Evolutionary conservation across 2,329 filamentous ascomycete species (phyloP), one percentile per base, ranked within the genome.

Genomic region (Neonectria magnoliae): DNA sequence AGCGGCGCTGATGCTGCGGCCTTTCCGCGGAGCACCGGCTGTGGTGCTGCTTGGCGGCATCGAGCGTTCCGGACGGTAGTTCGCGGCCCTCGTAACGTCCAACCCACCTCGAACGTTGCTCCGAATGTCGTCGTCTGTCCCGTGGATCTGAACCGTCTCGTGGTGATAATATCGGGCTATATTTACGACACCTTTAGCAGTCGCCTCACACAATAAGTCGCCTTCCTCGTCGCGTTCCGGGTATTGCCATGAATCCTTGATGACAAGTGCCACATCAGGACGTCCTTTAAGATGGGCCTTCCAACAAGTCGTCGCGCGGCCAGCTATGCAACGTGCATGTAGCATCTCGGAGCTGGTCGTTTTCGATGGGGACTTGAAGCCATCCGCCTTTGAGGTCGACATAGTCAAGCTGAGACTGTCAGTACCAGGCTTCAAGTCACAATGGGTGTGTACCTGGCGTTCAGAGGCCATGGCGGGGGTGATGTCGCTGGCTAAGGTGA

Each of bases 181-280:
- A 48, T 83, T 80, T 1, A 77, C 60, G 4, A 81, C 78, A 1
- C 66, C 71, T 68, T 77, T 77, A 4, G 71, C 45, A 14, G 76
- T 81, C 29, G 76, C 80, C 61, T 81, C 72, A 11, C 57, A 52
- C 5, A 84, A 65, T 42, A 84, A 60, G 18, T 78, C 66, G 44
- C 81, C 80, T 69, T 84, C 80, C 54, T 83, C 78, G 2, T 78
- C 73, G 14, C 77, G 78, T 58, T 83, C 77, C 8, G 64, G 66
- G 60, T 78, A 81, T 57, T 84, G 78, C 80, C 77, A 83, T 5
- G 77, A 82, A 65, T 82, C 79, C 67, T 85, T 85, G 61, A 84
- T 75, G 20, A 84, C 76, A 67, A 84, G 73, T 4, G 70, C 73
- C 27, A 57, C 72, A 22, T 70, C 14, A 18, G 66, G 62, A 47